Percentiles rank a stretch among this genome's conserved stretches.
Evolutionary conservation across 176 grass and related monocot species (phyloP).

Genomic region (Panicum miliaceum): DNA sequence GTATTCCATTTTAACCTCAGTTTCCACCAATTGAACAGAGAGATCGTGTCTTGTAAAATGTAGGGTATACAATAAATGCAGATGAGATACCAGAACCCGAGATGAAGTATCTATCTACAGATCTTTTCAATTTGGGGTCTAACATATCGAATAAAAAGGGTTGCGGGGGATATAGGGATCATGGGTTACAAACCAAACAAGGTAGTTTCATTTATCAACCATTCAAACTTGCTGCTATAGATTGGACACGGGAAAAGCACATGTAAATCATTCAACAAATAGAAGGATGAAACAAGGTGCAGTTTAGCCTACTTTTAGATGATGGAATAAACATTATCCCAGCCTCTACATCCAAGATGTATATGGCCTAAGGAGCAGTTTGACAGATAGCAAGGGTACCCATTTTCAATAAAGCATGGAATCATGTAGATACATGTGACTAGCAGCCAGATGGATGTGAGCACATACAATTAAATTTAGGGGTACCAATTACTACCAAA

Average conservation of each 20-base stretch:
- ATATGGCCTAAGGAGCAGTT: not conserved
- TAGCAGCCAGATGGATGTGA: not conserved
- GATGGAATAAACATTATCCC: not conserved
- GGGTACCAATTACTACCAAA: not conserved
- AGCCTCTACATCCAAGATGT: not conserved
- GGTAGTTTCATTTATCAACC: not conserved
- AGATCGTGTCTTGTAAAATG: not conserved
- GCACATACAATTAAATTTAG: conserved; percentile 2
- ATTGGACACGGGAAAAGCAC: not conserved
- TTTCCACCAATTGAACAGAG: not conserved
- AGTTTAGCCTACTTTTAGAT: not conserved
- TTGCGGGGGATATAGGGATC: not conserved
- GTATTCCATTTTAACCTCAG: not conserved
- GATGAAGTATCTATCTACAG: not conserved
- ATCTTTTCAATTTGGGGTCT: not conserved
- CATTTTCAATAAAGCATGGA: conserved; percentile 4
- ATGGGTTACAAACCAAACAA: conserved; percentile 1
- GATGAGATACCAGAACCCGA: not conserved
- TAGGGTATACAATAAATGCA: not conserved
- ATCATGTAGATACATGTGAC: conserved; percentile 8
- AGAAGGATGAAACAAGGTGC: not conserved
- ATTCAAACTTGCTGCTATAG: not conserved
- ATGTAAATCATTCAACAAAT: not conserved
- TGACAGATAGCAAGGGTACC: not conserved
- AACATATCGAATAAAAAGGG: not conserved